Conservation (phyloP, 192 early-diverging fungal species). For the Coemansia sp. region DNA sequence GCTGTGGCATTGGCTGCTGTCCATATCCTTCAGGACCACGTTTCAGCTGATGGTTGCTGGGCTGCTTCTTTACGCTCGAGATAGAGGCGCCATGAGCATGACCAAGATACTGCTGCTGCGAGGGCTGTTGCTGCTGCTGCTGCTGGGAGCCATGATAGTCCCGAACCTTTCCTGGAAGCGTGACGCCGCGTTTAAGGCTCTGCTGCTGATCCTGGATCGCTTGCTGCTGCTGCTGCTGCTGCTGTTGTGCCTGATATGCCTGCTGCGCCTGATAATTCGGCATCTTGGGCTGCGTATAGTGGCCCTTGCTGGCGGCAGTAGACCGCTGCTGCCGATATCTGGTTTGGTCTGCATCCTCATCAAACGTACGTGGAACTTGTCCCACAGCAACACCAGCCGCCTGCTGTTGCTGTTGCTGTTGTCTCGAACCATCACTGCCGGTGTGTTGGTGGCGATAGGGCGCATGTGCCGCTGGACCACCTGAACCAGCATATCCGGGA, state of each 20-base stretch:
- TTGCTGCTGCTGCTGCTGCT: conserved; percentile 38
- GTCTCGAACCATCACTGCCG: conserved; percentile 40
- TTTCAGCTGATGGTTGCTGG: conserved; percentile 52
- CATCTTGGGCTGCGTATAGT: conserved; percentile 35
- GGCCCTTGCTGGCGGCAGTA: conserved; percentile 31
- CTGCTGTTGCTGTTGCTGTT: conserved; percentile 17
- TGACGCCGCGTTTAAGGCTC: conserved; percentile 40
- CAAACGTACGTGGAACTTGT: conserved; percentile 39
- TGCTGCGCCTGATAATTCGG: conserved; percentile 31
- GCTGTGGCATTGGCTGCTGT: conserved; percentile 28
- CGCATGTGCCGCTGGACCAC: conserved; percentile 32
- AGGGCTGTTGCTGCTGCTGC: conserved; percentile 18
- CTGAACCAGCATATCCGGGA: conserved; percentile 1
- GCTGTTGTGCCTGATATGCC: conserved; percentile 27
- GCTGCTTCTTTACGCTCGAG: conserved; percentile 34
- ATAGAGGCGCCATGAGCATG: conserved; percentile 15
- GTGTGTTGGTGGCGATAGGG: conserved; percentile 54
- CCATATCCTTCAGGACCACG: conserved; percentile 32
- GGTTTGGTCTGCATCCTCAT: conserved; percentile 48
- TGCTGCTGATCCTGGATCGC: conserved; percentile 37
- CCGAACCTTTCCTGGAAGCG: conserved; percentile 30
- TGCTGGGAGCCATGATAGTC: conserved; percentile 19
- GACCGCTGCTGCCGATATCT: conserved; percentile 48
- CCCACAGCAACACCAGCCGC: conserved; percentile 5
- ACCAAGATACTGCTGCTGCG: conserved; percentile 12